Evolutionary conservation across 2,329 filamentous ascomycete species (phyloP), one percentile per base, ranked within the genome.

Genomic region (Paecilomyces formosus): DNA sequence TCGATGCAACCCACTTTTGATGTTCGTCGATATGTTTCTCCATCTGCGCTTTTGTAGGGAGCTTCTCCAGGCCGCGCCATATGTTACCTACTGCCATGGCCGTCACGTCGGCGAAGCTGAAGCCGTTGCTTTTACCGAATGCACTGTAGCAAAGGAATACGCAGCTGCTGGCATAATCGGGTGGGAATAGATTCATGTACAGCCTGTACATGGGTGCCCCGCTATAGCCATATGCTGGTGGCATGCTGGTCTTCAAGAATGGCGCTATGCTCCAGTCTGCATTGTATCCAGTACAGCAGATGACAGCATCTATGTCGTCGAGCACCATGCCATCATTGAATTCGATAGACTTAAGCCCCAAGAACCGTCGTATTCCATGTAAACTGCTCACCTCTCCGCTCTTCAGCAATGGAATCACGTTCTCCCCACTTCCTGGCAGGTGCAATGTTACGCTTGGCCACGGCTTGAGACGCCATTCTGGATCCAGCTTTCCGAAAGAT

Each of bases 161-260:
- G 3, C 81, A 69, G 8, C 75, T 78, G 9, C 78, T 69, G 3
- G 78, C 76, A 24, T 76, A 65, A 24, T 72, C 65, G 0, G 77
- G 69, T 1, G 78, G 78, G 60, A 82, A 78, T 3, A 80, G 62
- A 62, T 79, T 79, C 45, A 74, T 72, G 56, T 76, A 81, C 1
- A 81, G 66, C 0, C 72, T 63, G 3, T 26, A 51, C 22, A 56
- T 39, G 6, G 73, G 57, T 39, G 69, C 61, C 53, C 68, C 62
- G 31, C 65, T 57, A 2, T 61, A 53, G 55, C 55, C 55, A 33
- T 22, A 61, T 9, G 58, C 59, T 28, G 55, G 54, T 56, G 26
- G 63, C 57, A 51, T 65, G 54, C 62, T 66, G 63, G 59, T 66
- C 61, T 15, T 58, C 30, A 15, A 65, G 64, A n/a, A 69, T 7